Evolutionary conservation across 306 rosid genomes (phyloP).

Genomic region (Myrica gale): DNA sequence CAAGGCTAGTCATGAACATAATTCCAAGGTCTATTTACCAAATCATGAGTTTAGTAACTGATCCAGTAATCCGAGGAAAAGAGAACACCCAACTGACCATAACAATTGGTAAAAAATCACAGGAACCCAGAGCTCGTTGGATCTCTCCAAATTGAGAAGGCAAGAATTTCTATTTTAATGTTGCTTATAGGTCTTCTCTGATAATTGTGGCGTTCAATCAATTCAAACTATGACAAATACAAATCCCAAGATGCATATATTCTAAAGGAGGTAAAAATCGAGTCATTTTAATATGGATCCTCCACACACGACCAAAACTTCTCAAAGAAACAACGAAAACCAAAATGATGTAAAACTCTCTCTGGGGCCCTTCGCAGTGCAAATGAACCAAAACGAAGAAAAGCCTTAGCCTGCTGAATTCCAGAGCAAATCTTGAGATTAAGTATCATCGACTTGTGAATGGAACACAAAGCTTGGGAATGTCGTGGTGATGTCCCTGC

Average conservation of each 20-base stretch:
- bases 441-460: constrained; percentile 89
- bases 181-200: neutral
- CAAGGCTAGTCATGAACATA: too few species aligned
- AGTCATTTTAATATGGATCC: neutral
- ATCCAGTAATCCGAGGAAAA: too few species aligned
- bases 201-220: neutral
- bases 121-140: too few species aligned
- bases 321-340: constrained; percentile 24
- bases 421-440: constrained; percentile 6
- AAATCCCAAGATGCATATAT: constrained; percentile 14
- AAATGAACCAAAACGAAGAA: constrained; percentile 20
- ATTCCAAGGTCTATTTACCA: too few species aligned
- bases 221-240: neutral
- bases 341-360: constrained; percentile 17
- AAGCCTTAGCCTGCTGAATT: constrained; percentile 10
- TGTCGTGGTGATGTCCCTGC: constrained; percentile 95
- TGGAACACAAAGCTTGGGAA: constrained; percentile 94
- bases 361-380: constrained; percentile 25
- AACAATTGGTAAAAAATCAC: too few species aligned
- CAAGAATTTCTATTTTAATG: too few species aligned
- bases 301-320: constrained; percentile 35
- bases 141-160: too few species aligned
- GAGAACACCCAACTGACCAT: too few species aligned
- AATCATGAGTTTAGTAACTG: too few species aligned
- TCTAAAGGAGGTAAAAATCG: constrained; percentile 8